phyloP scores from a whole-genome alignment of 768 basidiomycete genomes.

The Cystofilobasidium macerans region DNA sequence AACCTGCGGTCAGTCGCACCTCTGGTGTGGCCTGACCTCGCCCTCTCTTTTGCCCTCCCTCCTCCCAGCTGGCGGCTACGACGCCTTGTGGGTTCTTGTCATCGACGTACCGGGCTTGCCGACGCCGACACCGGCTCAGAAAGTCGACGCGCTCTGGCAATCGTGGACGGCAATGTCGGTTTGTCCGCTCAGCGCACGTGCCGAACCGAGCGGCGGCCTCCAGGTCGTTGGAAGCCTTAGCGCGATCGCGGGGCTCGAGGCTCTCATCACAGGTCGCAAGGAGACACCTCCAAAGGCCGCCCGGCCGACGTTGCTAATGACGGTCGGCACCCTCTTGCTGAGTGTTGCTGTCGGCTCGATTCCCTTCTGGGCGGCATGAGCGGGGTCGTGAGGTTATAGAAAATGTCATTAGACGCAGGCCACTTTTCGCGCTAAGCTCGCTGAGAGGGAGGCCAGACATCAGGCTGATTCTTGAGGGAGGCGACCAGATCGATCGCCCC shows the following conservation, averaged over 20 bases:
- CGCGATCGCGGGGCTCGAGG: constrained; percentile 6
- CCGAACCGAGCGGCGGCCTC: constrained; percentile 16
- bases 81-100: constrained; percentile 88
- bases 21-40: not conserved
- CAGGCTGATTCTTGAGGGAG: no score
- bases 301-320: not conserved
- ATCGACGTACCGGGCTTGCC: constrained; percentile 44
- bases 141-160: constrained; percentile 37
- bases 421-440: no score
- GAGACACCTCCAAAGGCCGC: not conserved
- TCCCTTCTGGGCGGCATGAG: not conserved
- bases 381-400: not conserved
- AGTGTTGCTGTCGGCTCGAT: not conserved
- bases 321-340: not conserved
- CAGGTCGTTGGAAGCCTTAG: not conserved
- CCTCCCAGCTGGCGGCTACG: constrained; percentile 92
- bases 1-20: not conserved
- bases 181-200: constrained; percentile 36
- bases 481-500: no score
- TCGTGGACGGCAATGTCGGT: constrained; percentile 40
- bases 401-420: not conserved
- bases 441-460: no score
- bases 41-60: not conserved
- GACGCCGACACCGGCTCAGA: constrained; percentile 40
- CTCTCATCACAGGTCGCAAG: not conserved